phyloP scores from a whole-genome alignment of 1,139 yeast genomes.

The Yamadazyma sp. region DNA sequence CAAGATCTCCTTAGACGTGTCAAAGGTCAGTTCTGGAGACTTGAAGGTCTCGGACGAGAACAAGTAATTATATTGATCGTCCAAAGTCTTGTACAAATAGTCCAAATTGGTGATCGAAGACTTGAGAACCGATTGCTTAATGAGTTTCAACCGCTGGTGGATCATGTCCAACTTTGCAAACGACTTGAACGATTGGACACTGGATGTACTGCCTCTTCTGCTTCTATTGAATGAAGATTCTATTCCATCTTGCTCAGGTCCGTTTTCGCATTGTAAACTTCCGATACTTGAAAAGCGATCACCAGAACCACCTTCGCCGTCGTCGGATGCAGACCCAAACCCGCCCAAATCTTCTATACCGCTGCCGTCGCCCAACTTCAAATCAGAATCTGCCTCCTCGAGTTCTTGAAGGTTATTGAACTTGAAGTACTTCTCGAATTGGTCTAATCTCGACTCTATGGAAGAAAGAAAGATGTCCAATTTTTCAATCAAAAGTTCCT shows the following conservation, averaged over 20 bases:
- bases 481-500: slow-evolving; percentile 50
- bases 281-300: background rate
- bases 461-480: slow-evolving; percentile 53
- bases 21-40: slow-evolving; percentile 13
- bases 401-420: slow-evolving; percentile 19
- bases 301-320: background rate
- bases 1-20: slow-evolving; percentile 33
- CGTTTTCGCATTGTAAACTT: too few relatives aligned
- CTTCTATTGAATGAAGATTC: slow-evolving; percentile 5
- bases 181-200: slow-evolving; percentile 31
- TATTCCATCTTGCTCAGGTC: too few relatives aligned
- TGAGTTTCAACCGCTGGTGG: slow-evolving; percentile 43
- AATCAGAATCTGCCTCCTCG: slow-evolving; percentile 17
- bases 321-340: too few relatives aligned
- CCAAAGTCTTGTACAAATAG: slow-evolving; percentile 48
- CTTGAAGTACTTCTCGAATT: slow-evolving; percentile 52
- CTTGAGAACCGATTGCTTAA: slow-evolving; percentile 43
- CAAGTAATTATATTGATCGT: slow-evolving; percentile 54
- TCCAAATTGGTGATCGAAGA: slow-evolving; percentile 48
- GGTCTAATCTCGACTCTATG: slow-evolving; percentile 53
- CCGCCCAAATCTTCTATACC: slow-evolving; percentile 8
- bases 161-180: slow-evolving; percentile 41
- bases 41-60: slow-evolving; percentile 22
- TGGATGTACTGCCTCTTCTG: slow-evolving; percentile 27
- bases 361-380: slow-evolving; percentile 9